Conservation (phyloP, 768 basidiomycete genomes). For the Phylloporus rhodoxanthus region DNA sequence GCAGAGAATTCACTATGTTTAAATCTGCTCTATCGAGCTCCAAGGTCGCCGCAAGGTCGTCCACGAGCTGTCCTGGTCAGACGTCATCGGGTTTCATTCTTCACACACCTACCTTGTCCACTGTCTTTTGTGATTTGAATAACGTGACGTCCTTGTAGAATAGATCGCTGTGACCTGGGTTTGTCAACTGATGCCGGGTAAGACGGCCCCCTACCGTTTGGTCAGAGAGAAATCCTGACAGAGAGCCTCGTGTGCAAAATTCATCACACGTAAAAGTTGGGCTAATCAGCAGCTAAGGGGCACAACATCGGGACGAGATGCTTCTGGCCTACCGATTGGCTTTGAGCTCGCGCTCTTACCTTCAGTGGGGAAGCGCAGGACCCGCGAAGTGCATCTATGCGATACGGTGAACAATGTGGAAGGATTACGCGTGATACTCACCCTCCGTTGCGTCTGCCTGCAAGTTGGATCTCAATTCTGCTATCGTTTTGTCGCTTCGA, state of each 20-base stretch:
- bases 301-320: neutral
- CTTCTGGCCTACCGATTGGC: slow-evolving; percentile 35
- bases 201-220: slow-evolving; percentile 46
- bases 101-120: slow-evolving; percentile 56
- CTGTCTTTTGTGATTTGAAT: slow-evolving; percentile 71
- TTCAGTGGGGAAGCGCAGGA: slow-evolving; percentile 35
- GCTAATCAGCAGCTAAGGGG: slow-evolving; percentile 37
- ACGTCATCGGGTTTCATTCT: neutral
- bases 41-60: slow-evolving; percentile 85
- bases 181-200: slow-evolving; percentile 6
- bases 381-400: slow-evolving; percentile 16
- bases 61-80: slow-evolving; percentile 59
- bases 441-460: slow-evolving; percentile 36
- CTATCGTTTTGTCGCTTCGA: slow-evolving; percentile 4
- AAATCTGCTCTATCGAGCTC: slow-evolving; percentile 67
- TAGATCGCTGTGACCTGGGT: slow-evolving; percentile 56
- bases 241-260: slow-evolving; percentile 66
- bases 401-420: neutral
- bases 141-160: slow-evolving; percentile 81
- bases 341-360: slow-evolving; percentile 33
- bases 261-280: slow-evolving; percentile 59
- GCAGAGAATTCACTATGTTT: slow-evolving; percentile 52
- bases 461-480: slow-evolving; percentile 32
- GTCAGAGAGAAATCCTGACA: slow-evolving; percentile 49
- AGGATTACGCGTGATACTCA: slow-evolving; percentile 8